phyloP scores from a whole-genome alignment of 768 basidiomycete species.

The Calocera viscosa region DNA sequence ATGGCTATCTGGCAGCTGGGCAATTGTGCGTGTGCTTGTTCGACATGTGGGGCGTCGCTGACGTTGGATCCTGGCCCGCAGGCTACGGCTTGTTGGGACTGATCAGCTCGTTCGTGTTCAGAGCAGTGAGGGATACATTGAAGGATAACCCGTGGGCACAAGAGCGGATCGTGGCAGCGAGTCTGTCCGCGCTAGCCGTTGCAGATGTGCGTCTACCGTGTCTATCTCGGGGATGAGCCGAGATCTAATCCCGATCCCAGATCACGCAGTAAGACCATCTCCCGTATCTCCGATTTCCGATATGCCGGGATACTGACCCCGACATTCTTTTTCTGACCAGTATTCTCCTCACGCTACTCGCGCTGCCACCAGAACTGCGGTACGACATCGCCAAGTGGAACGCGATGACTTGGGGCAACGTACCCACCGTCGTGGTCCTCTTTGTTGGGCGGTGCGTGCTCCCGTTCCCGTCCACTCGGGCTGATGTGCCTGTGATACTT shows the following conservation, averaged over 20 bases:
- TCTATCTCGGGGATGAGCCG: conserved; percentile 3
- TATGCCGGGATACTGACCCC: neutral
- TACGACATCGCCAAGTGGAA: conserved; percentile 50
- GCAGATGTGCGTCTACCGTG: conserved; percentile 46
- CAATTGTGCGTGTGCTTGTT: conserved; percentile 38
- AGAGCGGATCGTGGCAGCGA: conserved; percentile 54
- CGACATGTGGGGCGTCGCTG: neutral
- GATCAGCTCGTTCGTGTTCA: conserved; percentile 53
- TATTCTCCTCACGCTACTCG: conserved; percentile 43
- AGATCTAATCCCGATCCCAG: conserved; percentile 26
- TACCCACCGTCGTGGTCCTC: conserved; percentile 48
- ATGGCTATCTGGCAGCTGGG: conserved; percentile 59
- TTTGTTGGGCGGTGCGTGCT: conserved; percentile 41
- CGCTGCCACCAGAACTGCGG: conserved; percentile 45
- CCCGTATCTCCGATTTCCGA: neutral
- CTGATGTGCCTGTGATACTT: neutral
- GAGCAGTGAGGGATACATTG: conserved; percentile 50
- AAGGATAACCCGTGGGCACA: conserved; percentile 39
- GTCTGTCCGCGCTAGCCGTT: conserved; percentile 48
- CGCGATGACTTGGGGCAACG: conserved; percentile 62
- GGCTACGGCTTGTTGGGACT: conserved; percentile 55
- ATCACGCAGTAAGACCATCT: conserved; percentile 44
- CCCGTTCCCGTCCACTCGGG: neutral
- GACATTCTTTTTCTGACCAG: conserved; percentile 27
- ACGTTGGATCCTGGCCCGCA: conserved; percentile 19